Evolutionary conservation across 2,329 filamentous ascomycete species (phyloP), one percentile per base, ranked within the genome.

Genomic region (Stagonosporopsis vannaccii): DNA sequence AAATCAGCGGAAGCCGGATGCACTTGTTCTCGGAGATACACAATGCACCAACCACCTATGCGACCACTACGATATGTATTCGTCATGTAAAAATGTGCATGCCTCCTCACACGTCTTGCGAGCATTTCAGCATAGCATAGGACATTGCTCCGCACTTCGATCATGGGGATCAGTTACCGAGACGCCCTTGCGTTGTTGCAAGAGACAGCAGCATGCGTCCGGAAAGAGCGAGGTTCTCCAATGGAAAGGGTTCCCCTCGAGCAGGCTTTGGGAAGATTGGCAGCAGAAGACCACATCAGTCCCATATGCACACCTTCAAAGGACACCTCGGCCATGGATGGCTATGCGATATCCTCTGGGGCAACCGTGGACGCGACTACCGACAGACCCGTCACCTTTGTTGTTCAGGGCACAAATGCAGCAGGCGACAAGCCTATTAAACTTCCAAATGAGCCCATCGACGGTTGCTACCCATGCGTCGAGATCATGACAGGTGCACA

Each of bases 401-500:
- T 52, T 11, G 47, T 59, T 6, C 40, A 42, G 28, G 56, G 56
- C 7, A 52, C 56, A 6, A 55, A 41, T 15, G 41, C 37, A 12
- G 37, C 51, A 17, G 51, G 51, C 3, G 51, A 56, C 12, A 43
- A 56, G 3, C 51, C 47, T 15, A 25, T 45, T 15, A 7, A 43
- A 8, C 15, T 32, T 7, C 36, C 40, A 1, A 44, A 49, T 25
- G 35, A 40, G 12, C 39, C 46, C 17, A 36, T 37, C 5, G 37
- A 50, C 17, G 42, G 47, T 13, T 49, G 39, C 20, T 49, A 49
- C 22, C 52, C 51, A n/a, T 59, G 56, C 33, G 51, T 56, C 32
- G 56, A 59, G 15, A 56, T 59, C 15, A 59, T 41, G 51, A 43
- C 51, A n/a, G 51, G 56, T 4, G 51, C 56, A 30, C 46, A 53